A percentile compares a stretch with the other conserved stretches of the same genome.
phyloP scores from a whole-genome alignment of 305 asterid genomes.

The Fraxinus baroniana region DNA sequence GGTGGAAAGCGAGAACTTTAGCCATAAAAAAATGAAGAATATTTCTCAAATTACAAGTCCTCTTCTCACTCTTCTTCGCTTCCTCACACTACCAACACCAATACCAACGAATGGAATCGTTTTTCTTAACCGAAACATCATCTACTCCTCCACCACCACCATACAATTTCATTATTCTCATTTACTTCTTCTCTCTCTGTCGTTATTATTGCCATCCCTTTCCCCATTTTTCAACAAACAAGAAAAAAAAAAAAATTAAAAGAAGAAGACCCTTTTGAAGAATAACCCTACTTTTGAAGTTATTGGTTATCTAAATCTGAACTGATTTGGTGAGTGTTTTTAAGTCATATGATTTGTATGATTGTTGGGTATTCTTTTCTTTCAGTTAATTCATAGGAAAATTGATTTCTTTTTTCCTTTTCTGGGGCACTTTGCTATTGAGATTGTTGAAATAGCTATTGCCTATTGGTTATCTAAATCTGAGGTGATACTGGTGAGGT shows the following conservation, averaged over 20 bases:
- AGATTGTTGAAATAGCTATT: conserved; percentile 24
- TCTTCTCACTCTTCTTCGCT: conserved; percentile 24
- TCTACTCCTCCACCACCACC: conserved; percentile 44
- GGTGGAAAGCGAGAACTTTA: conserved; percentile 20
- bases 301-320: conserved; percentile 30
- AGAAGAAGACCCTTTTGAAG: background rate
- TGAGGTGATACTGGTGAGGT: conserved; percentile 19
- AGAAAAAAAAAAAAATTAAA: background rate
- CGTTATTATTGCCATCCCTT: conserved; percentile 38
- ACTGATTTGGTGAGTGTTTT: conserved; percentile 36
- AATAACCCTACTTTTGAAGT: background rate
- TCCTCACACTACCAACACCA: conserved; percentile 39
- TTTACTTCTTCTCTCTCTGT: conserved; percentile 29
- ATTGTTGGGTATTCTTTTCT: conserved; percentile 21
- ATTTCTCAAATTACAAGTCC: conserved; percentile 41
- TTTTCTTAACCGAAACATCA: conserved; percentile 49
- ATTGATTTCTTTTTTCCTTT: background rate
- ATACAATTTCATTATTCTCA: conserved; percentile 38
- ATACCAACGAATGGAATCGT: conserved; percentile 58
- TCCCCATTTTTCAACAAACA: conserved; percentile 32
- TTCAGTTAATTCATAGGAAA: conserved; percentile 22
- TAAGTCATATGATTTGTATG: conserved; percentile 23
- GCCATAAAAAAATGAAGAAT: conserved; percentile 23
- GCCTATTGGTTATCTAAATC: conserved; percentile 25
- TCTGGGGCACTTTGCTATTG: conserved; percentile 3